Evolutionary conservation across 2,329 filamentous ascomycete species (phyloP).

Genomic region (Ascochyta rabiei): DNA sequence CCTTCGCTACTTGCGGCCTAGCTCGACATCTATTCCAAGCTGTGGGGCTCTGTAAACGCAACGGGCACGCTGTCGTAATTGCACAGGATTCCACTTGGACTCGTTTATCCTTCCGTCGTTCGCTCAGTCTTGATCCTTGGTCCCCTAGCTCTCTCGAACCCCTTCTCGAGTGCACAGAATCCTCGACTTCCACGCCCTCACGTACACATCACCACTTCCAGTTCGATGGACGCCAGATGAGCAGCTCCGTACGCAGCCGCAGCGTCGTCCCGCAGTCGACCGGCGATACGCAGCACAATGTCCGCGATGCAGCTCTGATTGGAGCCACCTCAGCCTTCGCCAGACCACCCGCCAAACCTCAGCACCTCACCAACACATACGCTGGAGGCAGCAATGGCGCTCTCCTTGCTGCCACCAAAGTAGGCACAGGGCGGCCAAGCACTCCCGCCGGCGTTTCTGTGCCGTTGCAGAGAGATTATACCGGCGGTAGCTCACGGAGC

Average conservation of each 20-base stretch:
- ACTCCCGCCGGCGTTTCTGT: constrained; percentile 21
- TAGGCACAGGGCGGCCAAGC: constrained; percentile 36
- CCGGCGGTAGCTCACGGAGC: constrained; percentile 38
- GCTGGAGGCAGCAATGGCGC: constrained; percentile 51
- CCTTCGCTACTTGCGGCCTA: constrained; percentile 8
- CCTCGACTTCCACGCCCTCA: not conserved
- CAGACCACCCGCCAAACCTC: constrained; percentile 51
- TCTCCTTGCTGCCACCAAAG: constrained; percentile 54
- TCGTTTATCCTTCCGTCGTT: constrained; percentile 7
- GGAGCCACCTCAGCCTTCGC: constrained; percentile 58
- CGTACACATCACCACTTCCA: constrained; percentile 9
- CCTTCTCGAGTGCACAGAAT: not conserved
- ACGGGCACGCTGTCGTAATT: constrained; percentile 11
- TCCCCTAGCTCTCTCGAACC: not conserved
- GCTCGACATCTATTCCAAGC: constrained; percentile 3
- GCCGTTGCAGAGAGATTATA: constrained; percentile 37
- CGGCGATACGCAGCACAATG: constrained; percentile 46
- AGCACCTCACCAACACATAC: constrained; percentile 48
- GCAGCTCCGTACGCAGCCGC: constrained; percentile 38
- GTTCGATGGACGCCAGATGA: constrained; percentile 48
- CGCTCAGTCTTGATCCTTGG: not conserved
- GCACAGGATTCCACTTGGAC: constrained; percentile 12
- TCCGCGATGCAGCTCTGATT: constrained; percentile 54
- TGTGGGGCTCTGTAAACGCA: not conserved
- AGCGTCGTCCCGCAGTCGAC: constrained; percentile 37